Conservation (phyloP, 2,329 filamentous ascomycete genomes). For the Exophiala xenobiotica region DNA sequence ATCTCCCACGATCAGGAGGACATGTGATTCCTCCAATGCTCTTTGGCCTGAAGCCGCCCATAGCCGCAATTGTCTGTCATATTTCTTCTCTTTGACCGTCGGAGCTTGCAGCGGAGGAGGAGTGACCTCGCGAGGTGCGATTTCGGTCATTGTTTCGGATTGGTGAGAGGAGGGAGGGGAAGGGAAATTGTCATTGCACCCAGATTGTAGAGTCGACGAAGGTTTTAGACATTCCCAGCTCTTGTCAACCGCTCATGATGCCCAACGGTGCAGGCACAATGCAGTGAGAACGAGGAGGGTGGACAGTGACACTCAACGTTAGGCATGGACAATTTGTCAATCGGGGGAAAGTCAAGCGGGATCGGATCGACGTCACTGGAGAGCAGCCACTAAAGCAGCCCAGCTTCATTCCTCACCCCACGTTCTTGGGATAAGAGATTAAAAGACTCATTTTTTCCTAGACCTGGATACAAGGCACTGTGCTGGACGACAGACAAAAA, state of each 20-base stretch:
- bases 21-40: conserved; percentile 83
- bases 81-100: conserved; percentile 69
- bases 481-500: too few relatives aligned
- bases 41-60: conserved; percentile 93
- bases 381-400: too few relatives aligned
- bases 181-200: not conserved
- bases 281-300: too few relatives aligned
- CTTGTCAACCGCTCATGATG: too few relatives aligned
- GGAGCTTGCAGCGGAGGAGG: conserved; percentile 53
- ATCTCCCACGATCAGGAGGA: conserved; percentile 78
- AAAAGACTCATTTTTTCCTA: not conserved
- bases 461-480: not conserved
- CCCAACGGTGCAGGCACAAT: too few relatives aligned
- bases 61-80: conserved; percentile 89
- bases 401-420: not conserved
- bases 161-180: not conserved
- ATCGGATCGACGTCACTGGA: not conserved
- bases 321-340: conserved; percentile 3
- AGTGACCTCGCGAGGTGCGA: conserved; percentile 33
- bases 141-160: conserved; percentile 20
- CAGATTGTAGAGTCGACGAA: too few relatives aligned
- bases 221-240: not conserved
- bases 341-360: conserved; percentile 14
- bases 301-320: too few relatives aligned
- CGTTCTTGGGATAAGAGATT: not conserved